Evolutionary conservation across 2,329 filamentous ascomycete species (phyloP), one percentile per base, ranked within the genome.

Genomic region (Exophiala oligosperma): DNA sequence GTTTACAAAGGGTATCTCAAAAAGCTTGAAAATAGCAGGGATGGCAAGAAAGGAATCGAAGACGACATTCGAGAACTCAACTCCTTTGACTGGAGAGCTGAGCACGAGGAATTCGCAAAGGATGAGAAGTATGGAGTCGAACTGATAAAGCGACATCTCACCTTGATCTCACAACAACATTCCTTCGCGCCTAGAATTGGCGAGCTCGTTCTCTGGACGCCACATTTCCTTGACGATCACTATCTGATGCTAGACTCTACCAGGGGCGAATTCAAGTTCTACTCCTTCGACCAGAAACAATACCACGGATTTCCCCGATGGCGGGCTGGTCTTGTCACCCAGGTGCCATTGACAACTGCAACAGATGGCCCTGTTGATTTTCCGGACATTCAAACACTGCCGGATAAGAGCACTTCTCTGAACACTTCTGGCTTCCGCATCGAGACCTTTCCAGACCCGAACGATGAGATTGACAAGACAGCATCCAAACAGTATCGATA

Each of bases 31-130:
- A 69, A 71, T 0, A 28, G 44, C 6, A 54, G 52, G 41, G 62
- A 58, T 29, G 53, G 54, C 17, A 68, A 73, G 3, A 70, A 71
- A 0, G 66, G 56, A 0, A 51, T 83, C 0, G 77, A 82, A 46
- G 72, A 79, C 52, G 55, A 68, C 0, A 79, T 86, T 28, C 64
- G 68, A 7, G 82, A 87, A 57, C 70, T 70, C 0, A 65, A 76
- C 14, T 84, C 81, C 24, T 76, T 84, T 60, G 83, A 86, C 62
- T 86, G 83, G 83, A 72, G 77, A 38, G 75, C 79, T 0, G 80
- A 83, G 44, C 74, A 64, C 47, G 58, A 60, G 7, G 32, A 35
- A 9, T 35, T 35, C 32, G 32, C 32, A 35, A 35, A 35, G 32
- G 55, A 54, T 41, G 49, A 59, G 14, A 55, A 62, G 35, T n/a